Conservation (phyloP, 805 yeast species). For the Metschnikowia vanudenii region DNA sequence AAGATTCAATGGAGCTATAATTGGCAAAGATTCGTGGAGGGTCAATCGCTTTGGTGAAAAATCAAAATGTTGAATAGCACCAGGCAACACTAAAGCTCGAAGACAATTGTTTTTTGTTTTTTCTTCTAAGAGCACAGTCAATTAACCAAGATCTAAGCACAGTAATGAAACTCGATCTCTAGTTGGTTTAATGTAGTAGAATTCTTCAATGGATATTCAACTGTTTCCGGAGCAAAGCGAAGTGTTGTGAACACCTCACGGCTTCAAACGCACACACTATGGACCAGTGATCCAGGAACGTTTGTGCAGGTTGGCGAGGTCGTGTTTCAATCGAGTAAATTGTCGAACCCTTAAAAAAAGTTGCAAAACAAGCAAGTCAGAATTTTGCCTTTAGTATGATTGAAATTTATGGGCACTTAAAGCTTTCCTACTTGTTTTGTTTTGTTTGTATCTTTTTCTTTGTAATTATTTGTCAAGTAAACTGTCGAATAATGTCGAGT, state of each 20-base stretch:
- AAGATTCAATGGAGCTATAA: not conserved
- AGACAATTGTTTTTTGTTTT: not conserved
- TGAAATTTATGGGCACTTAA: no score
- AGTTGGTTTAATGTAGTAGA: not conserved
- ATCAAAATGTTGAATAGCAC: not conserved
- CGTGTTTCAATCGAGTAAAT: not conserved
- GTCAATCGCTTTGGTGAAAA: not conserved
- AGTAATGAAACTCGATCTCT: not conserved
- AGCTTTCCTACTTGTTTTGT: no score
- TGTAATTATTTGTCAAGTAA: no score
- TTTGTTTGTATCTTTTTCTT: no score
- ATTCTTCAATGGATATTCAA: not conserved
- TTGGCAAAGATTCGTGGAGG: not conserved
- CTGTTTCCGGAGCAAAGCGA: not conserved
- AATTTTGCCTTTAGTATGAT: no score
- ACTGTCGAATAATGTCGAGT: no score
- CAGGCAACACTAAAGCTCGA: not conserved
- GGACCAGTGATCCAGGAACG: not conserved
- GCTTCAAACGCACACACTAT: not conserved
- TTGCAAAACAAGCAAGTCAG: no score
- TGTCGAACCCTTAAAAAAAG: no score
- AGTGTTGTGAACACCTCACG: conserved; percentile 9
- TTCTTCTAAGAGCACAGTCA: not conserved
- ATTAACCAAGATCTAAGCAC: not conserved
- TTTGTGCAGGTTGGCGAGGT: conserved; percentile 2